phyloP scores from a whole-genome alignment of 129 eudicot genomes.

The Arctium lappa region DNA sequence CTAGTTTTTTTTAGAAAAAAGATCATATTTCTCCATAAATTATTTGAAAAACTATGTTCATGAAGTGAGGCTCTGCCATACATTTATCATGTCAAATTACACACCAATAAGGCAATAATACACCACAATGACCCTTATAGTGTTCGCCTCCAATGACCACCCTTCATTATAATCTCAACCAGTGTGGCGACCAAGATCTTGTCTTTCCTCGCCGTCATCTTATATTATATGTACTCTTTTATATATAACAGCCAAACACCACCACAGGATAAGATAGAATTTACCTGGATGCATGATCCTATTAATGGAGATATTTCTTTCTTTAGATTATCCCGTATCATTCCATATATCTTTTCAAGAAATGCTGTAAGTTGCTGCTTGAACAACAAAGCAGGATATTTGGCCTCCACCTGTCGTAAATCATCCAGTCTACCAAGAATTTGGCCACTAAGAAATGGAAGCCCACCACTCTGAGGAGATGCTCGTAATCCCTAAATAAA shows the following conservation, averaged over 20 bases:
- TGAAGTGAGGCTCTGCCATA: neutral
- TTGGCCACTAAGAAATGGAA: conserved; percentile 74
- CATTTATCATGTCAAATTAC: neutral
- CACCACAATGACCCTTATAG: neutral
- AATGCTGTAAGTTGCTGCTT: conserved; percentile 94
- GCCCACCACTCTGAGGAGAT: conserved; percentile 91
- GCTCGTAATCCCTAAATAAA: conserved; percentile 66
- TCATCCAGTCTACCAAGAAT: conserved; percentile 85
- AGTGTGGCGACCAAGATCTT: neutral
- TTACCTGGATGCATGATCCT: conserved; percentile 89
- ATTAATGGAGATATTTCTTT: conserved; percentile 92
- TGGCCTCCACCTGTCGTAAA: conserved; percentile 90
- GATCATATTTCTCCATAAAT: neutral
- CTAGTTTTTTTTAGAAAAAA: neutral
- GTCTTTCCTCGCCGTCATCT: no score
- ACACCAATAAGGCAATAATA: neutral
- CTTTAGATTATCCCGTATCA: conserved; percentile 83
- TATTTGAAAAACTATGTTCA: neutral
- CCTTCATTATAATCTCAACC: neutral
- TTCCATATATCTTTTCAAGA: conserved; percentile 92
- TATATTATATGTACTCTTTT: neutral
- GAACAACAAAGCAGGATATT: conserved; percentile 88
- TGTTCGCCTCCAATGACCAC: no score
- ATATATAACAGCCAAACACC: neutral
- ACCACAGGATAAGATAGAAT: neutral